phyloP scores from a whole-genome alignment of 2,329 filamentous ascomycete genomes.

The Trichoderma cornu-damae region DNA sequence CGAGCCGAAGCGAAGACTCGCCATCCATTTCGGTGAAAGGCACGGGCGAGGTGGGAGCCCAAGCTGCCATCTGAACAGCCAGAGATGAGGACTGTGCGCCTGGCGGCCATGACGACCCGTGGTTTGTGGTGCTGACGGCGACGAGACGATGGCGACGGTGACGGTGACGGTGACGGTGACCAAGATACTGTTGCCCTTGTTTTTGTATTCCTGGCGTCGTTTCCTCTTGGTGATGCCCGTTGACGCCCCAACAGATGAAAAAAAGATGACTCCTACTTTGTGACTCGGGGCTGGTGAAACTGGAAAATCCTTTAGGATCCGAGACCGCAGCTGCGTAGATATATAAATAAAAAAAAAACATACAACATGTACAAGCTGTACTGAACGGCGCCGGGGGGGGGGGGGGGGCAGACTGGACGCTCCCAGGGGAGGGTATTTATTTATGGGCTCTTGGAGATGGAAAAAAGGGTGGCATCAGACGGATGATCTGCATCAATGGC shows the following conservation, averaged over 20 bases:
- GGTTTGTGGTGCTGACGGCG: too few relatives aligned
- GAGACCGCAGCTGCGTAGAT: neutral
- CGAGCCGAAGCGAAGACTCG: slow-evolving; percentile 31
- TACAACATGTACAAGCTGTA: too few relatives aligned
- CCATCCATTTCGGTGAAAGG: slow-evolving; percentile 27
- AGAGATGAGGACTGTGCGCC: slow-evolving; percentile 30
- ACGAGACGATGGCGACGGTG: too few relatives aligned
- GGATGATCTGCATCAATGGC: neutral
- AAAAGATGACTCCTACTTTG: neutral
- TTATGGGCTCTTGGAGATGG: neutral
- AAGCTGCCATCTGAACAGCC: slow-evolving; percentile 34
- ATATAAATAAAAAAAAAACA: neutral
- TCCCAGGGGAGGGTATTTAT: neutral
- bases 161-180: too few relatives aligned
- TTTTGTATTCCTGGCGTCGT: neutral
- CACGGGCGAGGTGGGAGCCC: slow-evolving; percentile 29
- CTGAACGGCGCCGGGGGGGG: too few relatives aligned
- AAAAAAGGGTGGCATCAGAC: neutral
- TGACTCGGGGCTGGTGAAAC: neutral
- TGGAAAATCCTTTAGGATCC: neutral
- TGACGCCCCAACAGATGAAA: neutral
- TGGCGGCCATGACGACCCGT: neutral
- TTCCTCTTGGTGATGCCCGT: neutral
- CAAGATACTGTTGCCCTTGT: neutral
- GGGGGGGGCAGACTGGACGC: too few relatives aligned